Conservation (phyloP, 1,139 yeast species). For the Kodamaea anthophila region DNA sequence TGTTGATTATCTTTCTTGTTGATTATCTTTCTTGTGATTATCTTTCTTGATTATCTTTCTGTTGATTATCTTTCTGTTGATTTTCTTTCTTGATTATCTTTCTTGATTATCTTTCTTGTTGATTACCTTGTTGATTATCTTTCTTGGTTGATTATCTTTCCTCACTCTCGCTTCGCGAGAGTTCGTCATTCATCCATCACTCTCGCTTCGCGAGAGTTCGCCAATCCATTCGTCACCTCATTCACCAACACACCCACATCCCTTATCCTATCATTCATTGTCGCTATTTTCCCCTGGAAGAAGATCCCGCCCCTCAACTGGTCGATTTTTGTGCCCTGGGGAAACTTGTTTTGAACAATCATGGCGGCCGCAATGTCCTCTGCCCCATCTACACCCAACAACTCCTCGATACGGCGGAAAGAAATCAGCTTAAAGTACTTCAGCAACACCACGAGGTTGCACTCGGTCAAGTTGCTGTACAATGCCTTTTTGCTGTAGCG, state of each 20-base stretch:
- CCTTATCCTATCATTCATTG: slow-evolving; percentile 18
- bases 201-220: neutral
- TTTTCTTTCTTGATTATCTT: too few relatives aligned
- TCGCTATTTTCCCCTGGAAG: slow-evolving; percentile 16
- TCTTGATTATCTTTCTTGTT: too few relatives aligned
- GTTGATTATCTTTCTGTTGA: too few relatives aligned
- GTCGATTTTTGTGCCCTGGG: slow-evolving; percentile 26
- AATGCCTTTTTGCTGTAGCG: slow-evolving; percentile 13
- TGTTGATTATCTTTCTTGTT: too few relatives aligned
- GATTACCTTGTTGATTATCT: too few relatives aligned
- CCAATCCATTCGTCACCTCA: slow-evolving; percentile 8
- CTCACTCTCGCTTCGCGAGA: too few relatives aligned
- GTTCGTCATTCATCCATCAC: too few relatives aligned
- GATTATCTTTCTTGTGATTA: too few relatives aligned
- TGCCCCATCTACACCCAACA: slow-evolving; percentile 14
- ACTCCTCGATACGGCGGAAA: slow-evolving; percentile 12
- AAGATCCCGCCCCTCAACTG: slow-evolving; percentile 22
- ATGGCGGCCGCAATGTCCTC: slow-evolving; percentile 26
- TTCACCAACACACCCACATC: slow-evolving; percentile 20
- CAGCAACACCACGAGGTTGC: slow-evolving; percentile 25
- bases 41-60: too few relatives aligned
- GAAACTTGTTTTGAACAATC: slow-evolving; percentile 31
- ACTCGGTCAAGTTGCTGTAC: slow-evolving; percentile 24
- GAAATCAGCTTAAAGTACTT: slow-evolving; percentile 25
- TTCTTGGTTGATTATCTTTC: too few relatives aligned